phyloP scores from a whole-genome alignment of 257 asterid species.

The Coffea canephora region DNA sequence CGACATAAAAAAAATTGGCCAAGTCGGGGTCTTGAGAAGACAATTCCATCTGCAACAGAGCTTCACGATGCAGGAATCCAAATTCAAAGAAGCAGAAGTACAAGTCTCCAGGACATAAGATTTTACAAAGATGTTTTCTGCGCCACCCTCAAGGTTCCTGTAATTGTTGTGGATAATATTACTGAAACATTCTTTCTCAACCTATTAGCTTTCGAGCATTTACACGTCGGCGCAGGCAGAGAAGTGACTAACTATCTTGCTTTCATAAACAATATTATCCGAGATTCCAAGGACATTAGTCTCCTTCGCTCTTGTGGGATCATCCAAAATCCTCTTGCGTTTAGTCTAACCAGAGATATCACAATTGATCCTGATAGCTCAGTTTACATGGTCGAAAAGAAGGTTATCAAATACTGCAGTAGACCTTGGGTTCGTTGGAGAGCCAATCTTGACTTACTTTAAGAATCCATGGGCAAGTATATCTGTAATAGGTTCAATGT shows the following conservation, averaged over 20 bases:
- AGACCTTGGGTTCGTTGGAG: constrained; percentile 43
- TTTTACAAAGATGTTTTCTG: constrained; percentile 26
- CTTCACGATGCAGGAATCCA: constrained; percentile 40
- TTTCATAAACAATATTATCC: constrained; percentile 54
- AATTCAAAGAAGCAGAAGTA: constrained; percentile 11
- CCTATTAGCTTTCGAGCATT: constrained; percentile 48
- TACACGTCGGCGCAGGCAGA: constrained; percentile 48
- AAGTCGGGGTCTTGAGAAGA: constrained; percentile 9
- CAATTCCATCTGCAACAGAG: constrained; percentile 47
- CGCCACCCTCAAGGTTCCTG: constrained; percentile 40
- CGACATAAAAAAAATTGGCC: neutral
- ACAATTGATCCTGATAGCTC: constrained; percentile 48
- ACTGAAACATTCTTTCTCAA: constrained; percentile 44
- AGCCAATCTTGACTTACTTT: constrained; percentile 54
- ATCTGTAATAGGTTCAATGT: constrained; percentile 42
- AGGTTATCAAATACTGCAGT: constrained; percentile 44
- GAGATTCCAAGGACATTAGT: constrained; percentile 42
- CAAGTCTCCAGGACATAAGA: constrained; percentile 44
- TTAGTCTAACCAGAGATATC: constrained; percentile 38
- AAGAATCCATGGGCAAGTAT: constrained; percentile 51
- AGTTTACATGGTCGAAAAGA: constrained; percentile 33
- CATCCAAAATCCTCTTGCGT: constrained; percentile 38
- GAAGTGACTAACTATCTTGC: constrained; percentile 47
- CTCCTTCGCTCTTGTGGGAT: constrained; percentile 39
- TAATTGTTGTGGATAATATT: constrained; percentile 37